phyloP scores from a whole-genome alignment of 2,329 filamentous ascomycete genomes.

The Pseudogymnoascus sp. region DNA sequence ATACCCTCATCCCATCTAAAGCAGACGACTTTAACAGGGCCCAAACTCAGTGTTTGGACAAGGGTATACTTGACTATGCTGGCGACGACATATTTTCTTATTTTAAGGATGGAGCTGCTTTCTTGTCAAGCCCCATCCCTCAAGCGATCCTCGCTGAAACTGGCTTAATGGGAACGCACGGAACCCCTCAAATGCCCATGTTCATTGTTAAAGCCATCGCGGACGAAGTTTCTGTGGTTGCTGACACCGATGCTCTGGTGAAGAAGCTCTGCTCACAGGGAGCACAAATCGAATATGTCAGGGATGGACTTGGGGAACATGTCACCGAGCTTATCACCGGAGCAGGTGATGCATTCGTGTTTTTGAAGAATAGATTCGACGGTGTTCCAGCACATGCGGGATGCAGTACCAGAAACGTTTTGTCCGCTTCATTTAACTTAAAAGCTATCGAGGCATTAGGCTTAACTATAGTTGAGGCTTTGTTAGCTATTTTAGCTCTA shows the following conservation, averaged over 20 bases:
- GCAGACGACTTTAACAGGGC: conserved; percentile 29
- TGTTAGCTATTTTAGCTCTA: not conserved
- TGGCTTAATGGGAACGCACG: conserved; percentile 25
- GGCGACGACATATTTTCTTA: conserved; percentile 34
- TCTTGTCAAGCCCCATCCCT: conserved; percentile 12
- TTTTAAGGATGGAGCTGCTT: conserved; percentile 32
- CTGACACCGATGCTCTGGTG: conserved; percentile 38
- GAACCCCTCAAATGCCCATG: conserved; percentile 39
- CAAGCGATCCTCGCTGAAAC: not conserved
- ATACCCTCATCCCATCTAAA: conserved; percentile 28
- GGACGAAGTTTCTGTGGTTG: conserved; percentile 39
- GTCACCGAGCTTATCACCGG: not conserved
- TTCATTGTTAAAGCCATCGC: conserved; percentile 43
- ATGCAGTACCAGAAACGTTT: not conserved
- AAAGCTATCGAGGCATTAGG: not conserved
- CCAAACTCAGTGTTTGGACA: conserved; percentile 22
- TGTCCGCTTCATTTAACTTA: not conserved
- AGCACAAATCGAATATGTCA: conserved; percentile 37
- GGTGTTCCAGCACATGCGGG: not conserved
- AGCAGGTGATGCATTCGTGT: not conserved
- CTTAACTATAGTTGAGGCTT: not conserved
- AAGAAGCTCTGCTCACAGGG: conserved; percentile 35
- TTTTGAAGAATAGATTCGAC: not conserved
- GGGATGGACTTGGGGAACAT: conserved; percentile 39
- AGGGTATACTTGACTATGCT: conserved; percentile 25